A percentile compares a stretch with the other conserved stretches of the same genome.
phyloP scores from a whole-genome alignment of 2,329 filamentous ascomycete genomes.

The Ilyonectria sp. region DNA sequence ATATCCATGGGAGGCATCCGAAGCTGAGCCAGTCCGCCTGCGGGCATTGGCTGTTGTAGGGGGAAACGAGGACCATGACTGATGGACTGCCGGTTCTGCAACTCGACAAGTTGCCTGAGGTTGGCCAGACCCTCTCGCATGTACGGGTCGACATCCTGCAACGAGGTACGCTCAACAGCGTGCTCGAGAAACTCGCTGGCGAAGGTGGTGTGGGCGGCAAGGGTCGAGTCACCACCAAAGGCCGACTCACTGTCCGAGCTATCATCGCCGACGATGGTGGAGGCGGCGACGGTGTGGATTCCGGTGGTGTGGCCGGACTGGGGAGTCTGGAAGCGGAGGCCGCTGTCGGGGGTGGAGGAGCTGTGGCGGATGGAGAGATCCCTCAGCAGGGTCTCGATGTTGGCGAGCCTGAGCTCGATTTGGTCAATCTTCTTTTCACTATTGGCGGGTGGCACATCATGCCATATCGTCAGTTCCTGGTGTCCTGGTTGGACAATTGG shows the following conservation, averaged over 20 bases:
- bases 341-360: slow-evolving; percentile 42
- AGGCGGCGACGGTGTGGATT: slow-evolving; percentile 46
- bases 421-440: slow-evolving; percentile 70
- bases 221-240: slow-evolving; percentile 64
- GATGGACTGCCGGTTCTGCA: slow-evolving; percentile 62
- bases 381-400: slow-evolving; percentile 61
- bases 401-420: slow-evolving; percentile 61
- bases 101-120: slow-evolving; percentile 66
- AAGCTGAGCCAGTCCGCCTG: slow-evolving; percentile 65
- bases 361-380: slow-evolving; percentile 52
- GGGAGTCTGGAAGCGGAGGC: slow-evolving; percentile 42
- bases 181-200: slow-evolving; percentile 69
- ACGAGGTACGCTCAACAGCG: slow-evolving; percentile 64
- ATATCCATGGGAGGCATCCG: slow-evolving; percentile 68
- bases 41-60: slow-evolving; percentile 62
- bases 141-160: slow-evolving; percentile 62
- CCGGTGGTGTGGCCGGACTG: slow-evolving; percentile 41
- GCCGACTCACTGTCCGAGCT: slow-evolving; percentile 59
- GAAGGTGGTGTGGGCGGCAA: slow-evolving; percentile 67
- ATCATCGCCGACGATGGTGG: slow-evolving; percentile 56
- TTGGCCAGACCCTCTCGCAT: slow-evolving; percentile 68
- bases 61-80: slow-evolving; percentile 62
- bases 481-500: slow-evolving; percentile 5
- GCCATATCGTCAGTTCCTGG: slow-evolving; percentile 16
- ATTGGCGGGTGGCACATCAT: background rate